phyloP scores from a whole-genome alignment of 306 rosid genomes.

The Dalbergia cochinchinensis region DNA sequence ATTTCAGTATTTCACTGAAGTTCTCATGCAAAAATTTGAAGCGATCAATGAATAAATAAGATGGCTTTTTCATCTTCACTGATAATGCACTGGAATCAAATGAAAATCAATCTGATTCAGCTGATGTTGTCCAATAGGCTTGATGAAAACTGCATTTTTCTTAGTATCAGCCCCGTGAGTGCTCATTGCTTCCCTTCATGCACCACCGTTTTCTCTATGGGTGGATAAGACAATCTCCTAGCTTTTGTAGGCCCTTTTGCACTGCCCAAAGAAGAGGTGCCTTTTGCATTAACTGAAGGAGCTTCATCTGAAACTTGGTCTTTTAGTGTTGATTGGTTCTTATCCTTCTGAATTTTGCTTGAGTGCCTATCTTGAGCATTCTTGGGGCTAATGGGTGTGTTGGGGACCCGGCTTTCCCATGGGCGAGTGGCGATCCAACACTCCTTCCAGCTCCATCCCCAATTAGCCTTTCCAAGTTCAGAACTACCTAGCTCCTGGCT shows the following conservation, averaged over 20 bases:
- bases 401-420: conserved; percentile 75
- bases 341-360: conserved; percentile 52
- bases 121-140: conserved; percentile 5
- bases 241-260: conserved; percentile 57
- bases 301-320: conserved; percentile 45
- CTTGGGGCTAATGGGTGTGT: conserved; percentile 52
- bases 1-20: conserved; percentile 17
- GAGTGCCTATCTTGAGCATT: conserved; percentile 57
- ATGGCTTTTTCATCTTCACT: conserved; percentile 32
- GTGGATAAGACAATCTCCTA: conserved; percentile 65
- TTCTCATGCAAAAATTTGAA: conserved; percentile 17
- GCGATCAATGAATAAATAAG: conserved; percentile 27
- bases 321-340: conserved; percentile 51
- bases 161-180: conserved; percentile 40
- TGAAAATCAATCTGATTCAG: conserved; percentile 36
- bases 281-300: conserved; percentile 55
- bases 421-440: conserved; percentile 89
- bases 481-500: conserved; percentile 65
- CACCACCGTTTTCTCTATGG: conserved; percentile 48
- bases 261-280: conserved; percentile 43
- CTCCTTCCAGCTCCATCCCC: conserved; percentile 97
- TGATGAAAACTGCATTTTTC: conserved; percentile 38
- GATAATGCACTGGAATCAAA: conserved; percentile 29
- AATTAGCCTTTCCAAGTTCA: conserved; percentile 71
- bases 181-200: conserved; percentile 48